Evolutionary conservation across 345 rosid genomes (phyloP).

Genomic region (Raphanus raphanistrum): DNA sequence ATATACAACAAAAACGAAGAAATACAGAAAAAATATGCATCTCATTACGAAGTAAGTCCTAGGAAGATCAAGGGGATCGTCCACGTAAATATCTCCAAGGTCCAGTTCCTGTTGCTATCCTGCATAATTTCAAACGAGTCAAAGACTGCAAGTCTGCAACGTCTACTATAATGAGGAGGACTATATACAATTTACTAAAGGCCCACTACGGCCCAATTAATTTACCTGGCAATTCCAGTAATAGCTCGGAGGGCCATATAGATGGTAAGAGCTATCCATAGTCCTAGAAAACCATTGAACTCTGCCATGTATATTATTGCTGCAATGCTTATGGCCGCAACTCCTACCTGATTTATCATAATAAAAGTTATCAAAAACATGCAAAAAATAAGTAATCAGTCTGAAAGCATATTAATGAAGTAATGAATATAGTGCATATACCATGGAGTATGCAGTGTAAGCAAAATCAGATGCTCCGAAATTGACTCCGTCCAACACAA

Average conservation of each 20-base stretch:
- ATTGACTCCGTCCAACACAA: slow-evolving; percentile 90
- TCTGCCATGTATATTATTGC: slow-evolving; percentile 58
- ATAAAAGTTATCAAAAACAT: neutral
- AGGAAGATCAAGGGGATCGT: slow-evolving; percentile 20
- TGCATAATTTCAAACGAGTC: slow-evolving; percentile 36
- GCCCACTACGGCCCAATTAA: neutral
- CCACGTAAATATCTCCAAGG: slow-evolving; percentile 76
- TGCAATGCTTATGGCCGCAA: slow-evolving; percentile 61
- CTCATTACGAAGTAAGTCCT: neutral
- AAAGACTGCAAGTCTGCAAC: neutral
- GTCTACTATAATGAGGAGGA: neutral
- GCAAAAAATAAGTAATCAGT: no score
- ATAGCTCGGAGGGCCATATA: slow-evolving; percentile 79
- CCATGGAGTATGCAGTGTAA: slow-evolving; percentile 92
- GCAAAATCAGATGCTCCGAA: slow-evolving; percentile 96
- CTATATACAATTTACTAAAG: neutral
- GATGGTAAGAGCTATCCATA: slow-evolving; percentile 83
- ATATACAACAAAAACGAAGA: slow-evolving; percentile 12
- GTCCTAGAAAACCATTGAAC: slow-evolving; percentile 70
- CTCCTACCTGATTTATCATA: slow-evolving; percentile 53
- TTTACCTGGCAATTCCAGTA: slow-evolving; percentile 87
- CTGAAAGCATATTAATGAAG: no score
- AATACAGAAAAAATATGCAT: neutral
- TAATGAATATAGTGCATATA: neutral
- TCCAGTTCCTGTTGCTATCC: slow-evolving; percentile 93